Conservation (phyloP, 140 eudicot species). For the Bidens hawaiensis region DNA sequence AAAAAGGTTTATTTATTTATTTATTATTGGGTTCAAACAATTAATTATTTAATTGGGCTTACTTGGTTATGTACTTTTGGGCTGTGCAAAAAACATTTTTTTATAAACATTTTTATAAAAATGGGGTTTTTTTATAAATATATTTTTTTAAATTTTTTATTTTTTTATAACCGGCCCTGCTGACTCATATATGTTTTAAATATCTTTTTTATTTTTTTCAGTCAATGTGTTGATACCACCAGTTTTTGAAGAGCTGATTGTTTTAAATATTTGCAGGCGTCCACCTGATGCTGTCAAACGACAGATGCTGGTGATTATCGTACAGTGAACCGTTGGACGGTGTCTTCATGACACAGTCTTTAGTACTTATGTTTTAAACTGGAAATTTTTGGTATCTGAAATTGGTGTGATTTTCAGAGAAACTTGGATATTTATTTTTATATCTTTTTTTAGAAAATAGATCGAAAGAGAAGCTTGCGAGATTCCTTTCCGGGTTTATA, state of each 20-base stretch:
- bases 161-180: too few relatives aligned
- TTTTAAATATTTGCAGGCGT: conserved; percentile 28
- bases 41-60: too few relatives aligned
- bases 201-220: background rate
- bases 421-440: background rate
- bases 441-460: conserved; percentile 13
- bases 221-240: too few relatives aligned
- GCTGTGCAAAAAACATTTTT: too few relatives aligned
- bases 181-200: background rate
- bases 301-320: too few relatives aligned
- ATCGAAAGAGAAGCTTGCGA: conserved; percentile 6
- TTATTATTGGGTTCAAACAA: too few relatives aligned
- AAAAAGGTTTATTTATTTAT: too few relatives aligned
- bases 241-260: too few relatives aligned
- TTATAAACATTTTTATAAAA: too few relatives aligned
- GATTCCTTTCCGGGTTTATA: conserved; percentile 8
- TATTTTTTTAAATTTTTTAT: too few relatives aligned
- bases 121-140: too few relatives aligned
- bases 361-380: background rate
- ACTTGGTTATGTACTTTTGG: too few relatives aligned
- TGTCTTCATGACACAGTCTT: background rate
- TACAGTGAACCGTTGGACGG: conserved; percentile 7
- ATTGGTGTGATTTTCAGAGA: conserved; percentile 7
- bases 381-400: conserved; percentile 3
- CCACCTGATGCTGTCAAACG: conserved; percentile 17